phyloP scores from a whole-genome alignment of 257 asterid genomes.

The Nicotiana benthamiana region DNA sequence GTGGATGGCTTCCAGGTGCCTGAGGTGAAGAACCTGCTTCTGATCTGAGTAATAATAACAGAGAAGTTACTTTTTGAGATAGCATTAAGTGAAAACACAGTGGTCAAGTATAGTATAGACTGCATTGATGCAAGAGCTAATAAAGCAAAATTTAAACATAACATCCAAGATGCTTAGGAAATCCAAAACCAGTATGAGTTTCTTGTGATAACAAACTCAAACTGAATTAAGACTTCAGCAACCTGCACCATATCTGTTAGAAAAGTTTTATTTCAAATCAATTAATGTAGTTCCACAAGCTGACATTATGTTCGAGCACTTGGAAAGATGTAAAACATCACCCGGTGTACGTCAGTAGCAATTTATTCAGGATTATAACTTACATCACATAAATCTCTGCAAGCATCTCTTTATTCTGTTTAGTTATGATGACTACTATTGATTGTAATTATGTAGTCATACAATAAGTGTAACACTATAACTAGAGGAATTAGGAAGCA shows the following conservation, averaged over 20 bases:
- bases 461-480: neutral
- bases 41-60: constrained; percentile 36
- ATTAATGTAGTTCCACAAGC: neutral
- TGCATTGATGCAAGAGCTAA: neutral
- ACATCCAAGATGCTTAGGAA: neutral
- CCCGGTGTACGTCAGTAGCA: neutral
- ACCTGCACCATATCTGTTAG: neutral
- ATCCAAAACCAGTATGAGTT: neutral
- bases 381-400: neutral
- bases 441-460: neutral
- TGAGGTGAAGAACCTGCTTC: constrained; percentile 30
- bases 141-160: neutral
- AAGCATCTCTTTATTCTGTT: neutral
- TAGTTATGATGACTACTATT: neutral
- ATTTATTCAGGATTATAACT: neutral
- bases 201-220: neutral
- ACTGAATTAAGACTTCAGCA: neutral
- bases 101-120: neutral
- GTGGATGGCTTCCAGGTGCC: constrained; percentile 52
- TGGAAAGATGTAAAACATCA: neutral
- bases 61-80: neutral
- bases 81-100: neutral
- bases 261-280: too few species aligned
- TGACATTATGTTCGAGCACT: neutral
- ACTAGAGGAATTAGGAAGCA: neutral